Conservation (phyloP, 108 stramenopile genomes). For the Seminavis robusta region DNA sequence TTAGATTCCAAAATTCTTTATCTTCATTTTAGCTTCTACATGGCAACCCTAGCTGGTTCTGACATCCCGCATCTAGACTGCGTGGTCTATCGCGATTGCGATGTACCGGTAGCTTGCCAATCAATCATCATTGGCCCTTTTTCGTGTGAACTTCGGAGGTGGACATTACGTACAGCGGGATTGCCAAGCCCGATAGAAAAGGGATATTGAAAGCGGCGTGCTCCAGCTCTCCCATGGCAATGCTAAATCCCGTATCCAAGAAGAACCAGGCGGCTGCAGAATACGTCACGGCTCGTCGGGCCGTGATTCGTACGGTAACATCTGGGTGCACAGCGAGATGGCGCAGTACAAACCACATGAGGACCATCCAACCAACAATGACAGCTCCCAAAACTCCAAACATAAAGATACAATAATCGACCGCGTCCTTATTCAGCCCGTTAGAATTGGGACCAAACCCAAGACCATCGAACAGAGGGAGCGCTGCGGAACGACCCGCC, state of each 20-base stretch:
- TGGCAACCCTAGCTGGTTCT: too few relatives aligned
- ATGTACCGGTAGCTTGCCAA: too few relatives aligned
- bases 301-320: background rate
- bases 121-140: too few relatives aligned
- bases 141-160: background rate
- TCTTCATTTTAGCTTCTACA: too few relatives aligned
- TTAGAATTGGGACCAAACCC: conserved; percentile 1
- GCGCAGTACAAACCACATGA: background rate
- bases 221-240: background rate
- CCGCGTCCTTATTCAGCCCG: background rate
- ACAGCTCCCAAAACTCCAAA: conserved; percentile 6
- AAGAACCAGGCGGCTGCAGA: conserved; percentile 2
- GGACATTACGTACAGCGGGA: conserved; percentile 1
- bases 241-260: conserved; percentile 3
- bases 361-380: conserved; percentile 3
- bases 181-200: background rate
- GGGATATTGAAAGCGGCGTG: conserved; percentile 6
- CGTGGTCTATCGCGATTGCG: too few relatives aligned
- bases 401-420: background rate
- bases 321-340: background rate
- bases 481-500: background rate
- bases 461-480: conserved; percentile 1
- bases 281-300: background rate
- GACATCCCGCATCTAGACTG: too few relatives aligned
- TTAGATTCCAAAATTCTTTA: too few relatives aligned